A percentile compares a stretch with the other conserved stretches of the same genome.
phyloP scores from a whole-genome alignment of 345 rosid species.

The Lepidium didymum region DNA sequence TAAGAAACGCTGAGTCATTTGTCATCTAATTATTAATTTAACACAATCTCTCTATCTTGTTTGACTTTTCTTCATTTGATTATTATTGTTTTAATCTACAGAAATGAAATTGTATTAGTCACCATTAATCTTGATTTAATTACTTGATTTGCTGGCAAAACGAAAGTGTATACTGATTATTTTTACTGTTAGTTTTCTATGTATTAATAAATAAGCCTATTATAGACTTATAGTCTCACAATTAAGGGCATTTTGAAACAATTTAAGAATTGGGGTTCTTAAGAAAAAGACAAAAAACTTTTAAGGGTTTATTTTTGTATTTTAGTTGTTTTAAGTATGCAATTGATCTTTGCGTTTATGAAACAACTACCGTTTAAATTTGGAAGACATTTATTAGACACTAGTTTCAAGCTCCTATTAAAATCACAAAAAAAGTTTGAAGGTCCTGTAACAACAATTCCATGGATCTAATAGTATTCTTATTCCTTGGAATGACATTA shows the following conservation, averaged over 20 bases:
- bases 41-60: neutral
- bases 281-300: neutral
- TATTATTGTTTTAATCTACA: neutral
- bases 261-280: neutral
- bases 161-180: neutral
- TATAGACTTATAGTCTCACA: neutral
- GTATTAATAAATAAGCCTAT: too few species aligned
- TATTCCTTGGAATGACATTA: slow-evolving; percentile 27
- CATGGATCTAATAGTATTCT: slow-evolving; percentile 23
- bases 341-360: neutral
- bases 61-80: slow-evolving; percentile 5
- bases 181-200: too few species aligned
- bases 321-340: neutral
- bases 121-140: neutral
- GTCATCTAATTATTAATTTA: slow-evolving; percentile 10
- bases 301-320: neutral
- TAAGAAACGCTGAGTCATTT: neutral
- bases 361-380: neutral
- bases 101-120: neutral
- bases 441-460: neutral
- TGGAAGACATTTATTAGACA: neutral
- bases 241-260: neutral
- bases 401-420: too few species aligned
- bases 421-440: neutral
- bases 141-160: neutral